Conservation (phyloP, 345 rosid genomes). For the Durio zibethinus region DNA sequence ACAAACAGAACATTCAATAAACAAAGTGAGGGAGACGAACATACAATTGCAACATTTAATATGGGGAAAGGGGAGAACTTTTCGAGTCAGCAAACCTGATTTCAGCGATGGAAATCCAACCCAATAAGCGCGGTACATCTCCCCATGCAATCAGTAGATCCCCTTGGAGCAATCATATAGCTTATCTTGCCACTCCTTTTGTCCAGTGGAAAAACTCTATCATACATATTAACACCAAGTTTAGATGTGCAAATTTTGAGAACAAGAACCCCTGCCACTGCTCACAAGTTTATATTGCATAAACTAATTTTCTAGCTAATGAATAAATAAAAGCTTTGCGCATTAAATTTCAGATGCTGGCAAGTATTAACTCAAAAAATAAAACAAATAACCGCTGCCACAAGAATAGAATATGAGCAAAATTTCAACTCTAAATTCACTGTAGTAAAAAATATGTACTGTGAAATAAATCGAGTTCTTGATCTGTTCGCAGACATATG, state of each 20-base stretch:
- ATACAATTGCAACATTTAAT: background rate
- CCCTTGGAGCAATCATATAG: background rate
- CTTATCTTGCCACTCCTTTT: background rate
- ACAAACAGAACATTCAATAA: background rate
- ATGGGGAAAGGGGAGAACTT: background rate
- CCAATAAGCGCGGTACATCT: background rate
- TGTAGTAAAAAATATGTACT: background rate
- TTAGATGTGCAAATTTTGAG: background rate
- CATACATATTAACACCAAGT: background rate
- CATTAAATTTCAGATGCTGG: background rate
- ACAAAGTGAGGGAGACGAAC: background rate
- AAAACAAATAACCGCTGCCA: background rate
- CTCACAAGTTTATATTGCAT: background rate
- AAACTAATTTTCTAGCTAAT: background rate
- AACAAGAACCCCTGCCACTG: background rate
- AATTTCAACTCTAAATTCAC: background rate
- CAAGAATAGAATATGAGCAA: background rate
- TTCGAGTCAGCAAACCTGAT: background rate
- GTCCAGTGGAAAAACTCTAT: background rate
- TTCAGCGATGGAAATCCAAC: background rate
- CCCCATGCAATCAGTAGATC: background rate
- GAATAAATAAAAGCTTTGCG: background rate
- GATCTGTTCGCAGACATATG: background rate
- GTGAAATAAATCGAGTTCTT: background rate
- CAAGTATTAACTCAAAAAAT: background rate